Conservation (phyloP, 2,329 filamentous ascomycete species). For the Escovopsis sp. region DNA sequence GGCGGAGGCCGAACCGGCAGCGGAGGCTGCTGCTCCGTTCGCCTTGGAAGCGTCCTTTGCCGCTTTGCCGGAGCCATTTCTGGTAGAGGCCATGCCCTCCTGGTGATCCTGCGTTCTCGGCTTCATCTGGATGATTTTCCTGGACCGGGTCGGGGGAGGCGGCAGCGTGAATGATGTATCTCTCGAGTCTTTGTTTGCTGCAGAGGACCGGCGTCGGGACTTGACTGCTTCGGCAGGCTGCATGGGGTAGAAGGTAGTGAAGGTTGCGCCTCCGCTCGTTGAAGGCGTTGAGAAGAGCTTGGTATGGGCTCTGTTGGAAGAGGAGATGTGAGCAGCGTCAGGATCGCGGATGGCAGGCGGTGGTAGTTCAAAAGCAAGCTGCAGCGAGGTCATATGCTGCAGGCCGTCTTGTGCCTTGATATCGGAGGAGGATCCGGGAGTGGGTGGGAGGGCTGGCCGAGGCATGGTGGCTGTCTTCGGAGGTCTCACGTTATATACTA, state of each 20-base stretch:
- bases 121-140: conserved; percentile 99
- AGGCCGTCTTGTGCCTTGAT: conserved; percentile 57
- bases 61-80: too few species aligned
- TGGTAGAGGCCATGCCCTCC: conserved; percentile 9
- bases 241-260: conserved; percentile 24
- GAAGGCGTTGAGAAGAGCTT: conserved; percentile 17
- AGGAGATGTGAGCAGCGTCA: conserved; percentile 13
- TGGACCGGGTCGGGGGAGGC: conserved; percentile 76
- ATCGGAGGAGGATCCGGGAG: conserved; percentile 66
- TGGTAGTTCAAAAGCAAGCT: conserved; percentile 59
- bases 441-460: conserved; percentile 40
- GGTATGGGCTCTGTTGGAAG: conserved; percentile 12
- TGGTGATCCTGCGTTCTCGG: conserved; percentile 32
- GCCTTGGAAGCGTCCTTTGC: conserved; percentile 11
- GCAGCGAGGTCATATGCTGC: conserved; percentile 43
- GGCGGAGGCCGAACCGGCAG: conserved; percentile 9
- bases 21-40: conserved; percentile 6
- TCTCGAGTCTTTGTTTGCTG: conserved; percentile 23
- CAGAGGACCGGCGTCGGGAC: conserved; percentile 35
- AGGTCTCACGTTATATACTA: too few species aligned
- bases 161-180: conserved; percentile 66
- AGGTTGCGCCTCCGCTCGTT: conserved; percentile 9
- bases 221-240: conserved; percentile 37
- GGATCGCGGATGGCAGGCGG: conserved; percentile 52
- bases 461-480: conserved; percentile 13